Conservation (phyloP, 2,329 filamentous ascomycete species). For the Curvularia sp. region DNA sequence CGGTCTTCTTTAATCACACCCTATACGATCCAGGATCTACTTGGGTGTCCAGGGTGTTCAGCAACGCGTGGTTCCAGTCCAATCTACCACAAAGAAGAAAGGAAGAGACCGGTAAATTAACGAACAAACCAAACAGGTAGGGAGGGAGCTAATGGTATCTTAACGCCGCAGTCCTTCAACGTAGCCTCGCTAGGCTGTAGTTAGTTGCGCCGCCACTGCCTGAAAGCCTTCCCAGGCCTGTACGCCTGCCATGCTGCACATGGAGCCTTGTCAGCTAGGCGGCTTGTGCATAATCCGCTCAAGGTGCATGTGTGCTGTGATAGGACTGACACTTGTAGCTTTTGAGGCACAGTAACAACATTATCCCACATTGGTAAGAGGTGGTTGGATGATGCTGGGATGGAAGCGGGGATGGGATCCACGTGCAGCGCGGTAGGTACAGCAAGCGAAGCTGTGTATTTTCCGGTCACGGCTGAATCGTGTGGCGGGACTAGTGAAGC, state of each 20-base stretch:
- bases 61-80: not conserved
- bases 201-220: not conserved
- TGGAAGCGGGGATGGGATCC: slow-evolving; percentile 1
- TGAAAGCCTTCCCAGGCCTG: slow-evolving; percentile 1
- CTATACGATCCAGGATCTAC: not conserved
- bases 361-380: not conserved
- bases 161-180: slow-evolving; percentile 4
- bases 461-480: slow-evolving; percentile 8
- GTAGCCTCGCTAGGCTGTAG: not conserved
- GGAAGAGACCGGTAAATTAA: not conserved
- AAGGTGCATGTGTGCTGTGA: not conserved
- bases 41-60: not conserved
- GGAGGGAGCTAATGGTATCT: slow-evolving; percentile 1
- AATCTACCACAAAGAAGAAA: not conserved
- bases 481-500: not conserved
- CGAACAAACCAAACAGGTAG: not conserved
- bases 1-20: not conserved
- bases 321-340: slow-evolving; percentile 6
- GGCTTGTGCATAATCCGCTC: slow-evolving; percentile 1
- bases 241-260: slow-evolving; percentile 11
- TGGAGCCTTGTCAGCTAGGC: slow-evolving; percentile 10
- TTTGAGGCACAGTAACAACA: not conserved
- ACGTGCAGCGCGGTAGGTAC: not conserved
- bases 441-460: slow-evolving; percentile 8
- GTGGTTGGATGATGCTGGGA: slow-evolving; percentile 1